phyloP scores from a whole-genome alignment of 2,329 filamentous ascomycete species.

The Pestalotiopsis sp. region DNA sequence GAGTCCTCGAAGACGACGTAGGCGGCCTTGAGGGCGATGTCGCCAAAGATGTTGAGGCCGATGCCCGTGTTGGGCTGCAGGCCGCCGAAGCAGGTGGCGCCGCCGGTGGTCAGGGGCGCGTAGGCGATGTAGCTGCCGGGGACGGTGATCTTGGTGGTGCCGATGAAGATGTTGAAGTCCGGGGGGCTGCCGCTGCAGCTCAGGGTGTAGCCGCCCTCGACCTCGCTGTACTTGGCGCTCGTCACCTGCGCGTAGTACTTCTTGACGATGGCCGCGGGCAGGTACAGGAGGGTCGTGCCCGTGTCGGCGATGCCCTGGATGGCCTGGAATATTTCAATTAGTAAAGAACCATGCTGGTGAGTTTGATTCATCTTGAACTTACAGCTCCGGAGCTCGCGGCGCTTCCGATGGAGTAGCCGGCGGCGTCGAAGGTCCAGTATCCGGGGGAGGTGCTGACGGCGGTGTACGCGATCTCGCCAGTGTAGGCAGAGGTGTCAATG shows the following conservation, averaged over 20 bases:
- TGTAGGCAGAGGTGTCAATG: constrained; percentile 60
- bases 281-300: constrained; percentile 64
- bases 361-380: not conserved
- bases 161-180: constrained; percentile 29
- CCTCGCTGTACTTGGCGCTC: constrained; percentile 44
- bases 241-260: constrained; percentile 60
- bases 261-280: constrained; percentile 50
- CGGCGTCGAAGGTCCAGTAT: constrained; percentile 64
- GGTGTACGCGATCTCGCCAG: constrained; percentile 57
- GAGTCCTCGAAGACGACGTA: constrained; percentile 14
- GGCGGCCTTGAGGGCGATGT: constrained; percentile 15
- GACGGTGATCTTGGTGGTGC: constrained; percentile 11
- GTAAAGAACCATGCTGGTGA: too few species aligned
- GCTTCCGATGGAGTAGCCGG: constrained; percentile 54
- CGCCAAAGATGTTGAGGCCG: constrained; percentile 14
- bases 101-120: not conserved
- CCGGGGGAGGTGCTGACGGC: constrained; percentile 56
- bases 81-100: constrained; percentile 9
- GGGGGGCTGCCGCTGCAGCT: constrained; percentile 54
- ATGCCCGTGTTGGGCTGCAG: constrained; percentile 13
- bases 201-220: constrained; percentile 57
- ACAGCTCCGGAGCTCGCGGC: constrained; percentile 13
- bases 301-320: constrained; percentile 53
- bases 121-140: constrained; percentile 6
- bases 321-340: not conserved